Evolutionary conservation across 2,329 filamentous ascomycete genomes (phyloP).

Genomic region (Colletotrichum simmondsii): DNA sequence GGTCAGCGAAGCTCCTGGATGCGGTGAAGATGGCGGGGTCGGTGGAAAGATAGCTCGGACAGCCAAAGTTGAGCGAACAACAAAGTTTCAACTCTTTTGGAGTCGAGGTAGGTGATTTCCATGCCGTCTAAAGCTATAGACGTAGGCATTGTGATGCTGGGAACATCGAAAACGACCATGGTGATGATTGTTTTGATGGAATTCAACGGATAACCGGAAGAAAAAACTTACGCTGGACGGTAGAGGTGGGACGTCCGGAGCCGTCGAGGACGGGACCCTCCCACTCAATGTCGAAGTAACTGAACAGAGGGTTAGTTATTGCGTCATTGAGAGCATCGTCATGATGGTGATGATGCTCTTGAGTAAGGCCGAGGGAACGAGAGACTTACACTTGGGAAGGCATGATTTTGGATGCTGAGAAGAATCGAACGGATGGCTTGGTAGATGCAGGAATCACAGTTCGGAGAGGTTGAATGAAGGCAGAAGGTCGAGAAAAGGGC

Average conservation of each 20-base stretch:
- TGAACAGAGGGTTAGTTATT: slow-evolving; percentile 43
- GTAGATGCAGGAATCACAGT: slow-evolving; percentile 35
- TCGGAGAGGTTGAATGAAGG: slow-evolving; percentile 36
- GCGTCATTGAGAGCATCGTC: slow-evolving; percentile 31
- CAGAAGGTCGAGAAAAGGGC: slow-evolving; percentile 39
- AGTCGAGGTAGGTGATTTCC: slow-evolving; percentile 21
- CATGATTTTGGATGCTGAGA: slow-evolving; percentile 78
- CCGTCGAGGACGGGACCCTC: slow-evolving; percentile 76
- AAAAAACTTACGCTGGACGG: slow-evolving; percentile 71
- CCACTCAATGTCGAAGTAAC: slow-evolving; percentile 80
- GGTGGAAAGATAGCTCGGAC: neutral
- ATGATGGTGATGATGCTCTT: slow-evolving; percentile 9
- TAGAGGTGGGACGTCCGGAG: slow-evolving; percentile 63
- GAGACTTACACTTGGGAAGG: slow-evolving; percentile 72
- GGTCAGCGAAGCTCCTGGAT: slow-evolving; percentile 21
- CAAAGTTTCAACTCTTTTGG: slow-evolving; percentile 6
- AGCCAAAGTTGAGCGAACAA: neutral
- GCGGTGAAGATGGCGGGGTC: neutral
- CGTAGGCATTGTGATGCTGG: slow-evolving; percentile 2
- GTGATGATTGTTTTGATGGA: slow-evolving; percentile 18
- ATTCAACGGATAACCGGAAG: slow-evolving; percentile 48
- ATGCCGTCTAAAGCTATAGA: neutral
- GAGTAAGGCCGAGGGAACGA: slow-evolving; percentile 14
- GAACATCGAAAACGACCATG: neutral
- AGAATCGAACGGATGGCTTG: slow-evolving; percentile 52